Conservation (phyloP, 2,329 filamentous ascomycete species). For the Penicillium sp. region DNA sequence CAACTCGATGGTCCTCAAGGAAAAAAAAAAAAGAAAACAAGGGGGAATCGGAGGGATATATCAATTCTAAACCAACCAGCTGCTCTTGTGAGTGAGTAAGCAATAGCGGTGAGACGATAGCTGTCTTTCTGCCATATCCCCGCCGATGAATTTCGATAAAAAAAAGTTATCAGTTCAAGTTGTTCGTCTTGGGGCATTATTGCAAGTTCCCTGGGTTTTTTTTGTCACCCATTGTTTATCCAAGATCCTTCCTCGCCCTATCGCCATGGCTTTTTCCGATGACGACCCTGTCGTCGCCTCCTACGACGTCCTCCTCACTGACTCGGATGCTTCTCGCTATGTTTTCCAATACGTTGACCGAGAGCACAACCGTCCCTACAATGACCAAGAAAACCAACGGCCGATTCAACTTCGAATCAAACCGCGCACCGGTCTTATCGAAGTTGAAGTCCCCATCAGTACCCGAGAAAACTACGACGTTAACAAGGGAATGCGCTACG, state of each 20-base stretch:
- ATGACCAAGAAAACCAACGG: constrained; percentile 52
- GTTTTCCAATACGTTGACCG: constrained; percentile 83
- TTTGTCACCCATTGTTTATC: not conserved
- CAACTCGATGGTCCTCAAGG: constrained; percentile 2
- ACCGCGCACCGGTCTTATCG: constrained; percentile 74
- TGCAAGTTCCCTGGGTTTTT: not conserved
- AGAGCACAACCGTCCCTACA: constrained; percentile 61
- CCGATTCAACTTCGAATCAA: constrained; percentile 80
- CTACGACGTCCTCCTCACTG: constrained; percentile 86
- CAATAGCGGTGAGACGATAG: constrained; percentile 9
- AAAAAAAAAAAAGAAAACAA: not conserved
- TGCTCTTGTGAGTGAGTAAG: not conserved
- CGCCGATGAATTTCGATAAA: constrained; percentile 19
- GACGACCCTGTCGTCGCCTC: constrained; percentile 67
- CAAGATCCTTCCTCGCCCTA: not conserved
- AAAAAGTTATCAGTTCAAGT: constrained; percentile 5
- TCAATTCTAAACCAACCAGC: not conserved
- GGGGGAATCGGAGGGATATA: not conserved
- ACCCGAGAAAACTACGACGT: constrained; percentile 74
- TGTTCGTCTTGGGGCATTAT: not conserved
- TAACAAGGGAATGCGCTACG: constrained; percentile 78
- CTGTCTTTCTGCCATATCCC: constrained; percentile 17
- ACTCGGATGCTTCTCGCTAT: constrained; percentile 67
- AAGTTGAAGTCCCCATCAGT: constrained; percentile 85
- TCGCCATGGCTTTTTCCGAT: constrained; percentile 30